Conservation (phyloP, 805 yeast genomes). For the Saccharomycopsis fodiens region DNA sequence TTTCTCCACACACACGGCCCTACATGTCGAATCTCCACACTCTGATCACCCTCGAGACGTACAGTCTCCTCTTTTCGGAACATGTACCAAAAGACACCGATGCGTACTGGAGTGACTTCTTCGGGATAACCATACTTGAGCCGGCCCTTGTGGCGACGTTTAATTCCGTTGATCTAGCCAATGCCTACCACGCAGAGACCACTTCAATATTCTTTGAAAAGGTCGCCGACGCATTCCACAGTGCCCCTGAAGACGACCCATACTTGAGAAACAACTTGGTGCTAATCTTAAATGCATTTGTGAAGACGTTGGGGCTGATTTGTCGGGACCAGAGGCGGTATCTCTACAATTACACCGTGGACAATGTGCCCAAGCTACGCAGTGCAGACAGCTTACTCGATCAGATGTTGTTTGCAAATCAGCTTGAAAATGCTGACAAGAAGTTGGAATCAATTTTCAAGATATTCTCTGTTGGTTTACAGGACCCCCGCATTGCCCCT, state of each 20-base stretch:
- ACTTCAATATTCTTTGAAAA: constrained; percentile 6
- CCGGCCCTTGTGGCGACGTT: constrained; percentile 20
- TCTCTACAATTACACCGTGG: background rate
- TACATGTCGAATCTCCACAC: constrained; percentile 13
- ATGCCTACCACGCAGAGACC: background rate
- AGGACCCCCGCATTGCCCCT: constrained; percentile 1
- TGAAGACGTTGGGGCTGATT: constrained; percentile 10
- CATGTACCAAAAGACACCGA: constrained; percentile 4
- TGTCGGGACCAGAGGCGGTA: constrained; percentile 3
- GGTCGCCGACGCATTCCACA: constrained; percentile 2
- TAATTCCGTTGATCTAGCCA: constrained; percentile 8
- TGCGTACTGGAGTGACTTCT: constrained; percentile 18
- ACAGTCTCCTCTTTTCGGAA: constrained; percentile 13
- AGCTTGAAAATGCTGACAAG: background rate
- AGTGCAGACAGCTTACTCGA: background rate
- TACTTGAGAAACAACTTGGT: constrained; percentile 14
- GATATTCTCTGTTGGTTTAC: constrained; percentile 6
- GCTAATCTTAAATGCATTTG: constrained; percentile 17
- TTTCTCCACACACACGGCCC: no score
- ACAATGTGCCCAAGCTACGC: background rate
- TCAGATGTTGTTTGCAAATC: background rate
- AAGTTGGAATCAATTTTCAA: background rate
- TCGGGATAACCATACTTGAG: constrained; percentile 14
- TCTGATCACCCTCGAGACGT: constrained; percentile 12
- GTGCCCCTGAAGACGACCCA: background rate